These are phyloP conservation scores for Afroboletus lepidellus DNA, from an alignment of 1,284 basidiomycete genomes.

Conservation along the genomic window DNA sequence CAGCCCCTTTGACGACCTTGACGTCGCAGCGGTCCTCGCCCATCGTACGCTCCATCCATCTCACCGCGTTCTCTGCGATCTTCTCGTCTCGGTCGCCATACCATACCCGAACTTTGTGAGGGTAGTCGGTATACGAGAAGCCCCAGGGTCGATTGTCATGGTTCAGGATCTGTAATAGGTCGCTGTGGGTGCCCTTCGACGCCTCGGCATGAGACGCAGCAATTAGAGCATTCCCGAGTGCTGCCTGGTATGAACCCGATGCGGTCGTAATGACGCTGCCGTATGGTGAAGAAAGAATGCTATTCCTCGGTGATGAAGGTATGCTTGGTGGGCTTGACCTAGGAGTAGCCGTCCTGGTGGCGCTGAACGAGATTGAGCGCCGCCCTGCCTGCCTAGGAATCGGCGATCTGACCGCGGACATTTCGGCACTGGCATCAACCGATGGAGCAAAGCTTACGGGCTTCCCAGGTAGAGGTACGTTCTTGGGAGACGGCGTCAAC, in stretches of 20 bases:
- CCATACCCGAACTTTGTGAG: constrained; percentile 84
- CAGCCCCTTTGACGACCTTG: constrained; percentile 82
- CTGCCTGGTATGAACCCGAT: constrained; percentile 57
- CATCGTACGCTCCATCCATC: constrained; percentile 90
- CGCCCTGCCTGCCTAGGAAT: constrained; percentile 42
- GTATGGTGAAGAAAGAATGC: constrained; percentile 39
- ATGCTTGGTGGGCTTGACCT: constrained; percentile 43
- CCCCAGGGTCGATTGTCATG: constrained; percentile 84
- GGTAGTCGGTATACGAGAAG: constrained; percentile 77
- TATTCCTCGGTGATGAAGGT: constrained; percentile 50
- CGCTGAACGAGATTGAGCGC: constrained; percentile 65
- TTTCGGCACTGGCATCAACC: constrained; percentile 25
- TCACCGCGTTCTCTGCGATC: constrained; percentile 83
- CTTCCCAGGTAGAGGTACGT: constrained; percentile 22
- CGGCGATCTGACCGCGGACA: constrained; percentile 16
- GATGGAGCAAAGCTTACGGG: constrained; percentile 15
- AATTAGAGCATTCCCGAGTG: constrained; percentile 80
- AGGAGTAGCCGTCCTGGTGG: constrained; percentile 33
- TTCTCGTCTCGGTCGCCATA: constrained; percentile 92
- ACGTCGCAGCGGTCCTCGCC: constrained; percentile 73
- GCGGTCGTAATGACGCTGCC: constrained; percentile 36
- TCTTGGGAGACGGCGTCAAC: constrained; percentile 21
- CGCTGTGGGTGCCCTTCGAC: constrained; percentile 85
- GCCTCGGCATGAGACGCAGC: constrained; percentile 95
- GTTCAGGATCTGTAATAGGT: constrained; percentile 88